These are phyloP conservation scores for Aureobasidium sp. DNA, from an alignment of 2,329 filamentous ascomycete genomes.

Conservation along the genomic window DNA sequence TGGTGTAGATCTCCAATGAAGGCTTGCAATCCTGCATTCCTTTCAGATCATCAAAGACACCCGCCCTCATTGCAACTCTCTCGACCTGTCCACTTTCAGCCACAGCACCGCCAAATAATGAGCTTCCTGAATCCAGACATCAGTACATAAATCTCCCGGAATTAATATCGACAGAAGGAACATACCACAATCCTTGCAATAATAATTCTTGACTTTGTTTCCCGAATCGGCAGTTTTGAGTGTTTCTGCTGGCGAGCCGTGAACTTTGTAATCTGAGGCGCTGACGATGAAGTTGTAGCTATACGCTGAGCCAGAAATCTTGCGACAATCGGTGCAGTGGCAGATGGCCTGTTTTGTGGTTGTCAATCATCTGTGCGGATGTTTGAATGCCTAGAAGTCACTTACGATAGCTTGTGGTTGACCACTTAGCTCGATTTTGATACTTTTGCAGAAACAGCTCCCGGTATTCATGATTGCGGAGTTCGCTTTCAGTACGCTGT, in stretches of 20 bases:
- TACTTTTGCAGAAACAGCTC: constrained; percentile 44
- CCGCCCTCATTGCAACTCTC: constrained; percentile 32
- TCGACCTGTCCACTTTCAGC: constrained; percentile 30
- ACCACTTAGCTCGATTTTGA: constrained; percentile 42
- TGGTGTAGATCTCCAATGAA: constrained; percentile 35
- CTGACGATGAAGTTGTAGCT: constrained; percentile 44
- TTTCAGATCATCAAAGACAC: constrained; percentile 36
- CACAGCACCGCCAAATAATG: constrained; percentile 25
- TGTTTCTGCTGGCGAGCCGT: constrained; percentile 45
- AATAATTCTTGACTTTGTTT: constrained; percentile 47
- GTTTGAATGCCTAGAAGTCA: no score
- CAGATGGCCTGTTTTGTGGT: constrained; percentile 53
- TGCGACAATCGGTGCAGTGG: constrained; percentile 43
- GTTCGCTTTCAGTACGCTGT: background rate
- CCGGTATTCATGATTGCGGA: constrained; percentile 30
- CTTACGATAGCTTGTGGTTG: constrained; percentile 40
- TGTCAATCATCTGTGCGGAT: no score
- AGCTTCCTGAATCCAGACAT: constrained; percentile 23
- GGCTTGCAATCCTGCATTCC: constrained; percentile 34
- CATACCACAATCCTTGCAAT: constrained; percentile 54
- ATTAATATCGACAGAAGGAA: constrained; percentile 19
- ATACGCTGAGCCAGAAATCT: constrained; percentile 48
- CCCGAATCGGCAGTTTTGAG: constrained; percentile 46
- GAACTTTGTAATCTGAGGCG: constrained; percentile 38
- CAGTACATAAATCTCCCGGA: background rate